phyloP scores from a whole-genome alignment of 352 stramenopile species.

The Phytophthora litchii region DNA sequence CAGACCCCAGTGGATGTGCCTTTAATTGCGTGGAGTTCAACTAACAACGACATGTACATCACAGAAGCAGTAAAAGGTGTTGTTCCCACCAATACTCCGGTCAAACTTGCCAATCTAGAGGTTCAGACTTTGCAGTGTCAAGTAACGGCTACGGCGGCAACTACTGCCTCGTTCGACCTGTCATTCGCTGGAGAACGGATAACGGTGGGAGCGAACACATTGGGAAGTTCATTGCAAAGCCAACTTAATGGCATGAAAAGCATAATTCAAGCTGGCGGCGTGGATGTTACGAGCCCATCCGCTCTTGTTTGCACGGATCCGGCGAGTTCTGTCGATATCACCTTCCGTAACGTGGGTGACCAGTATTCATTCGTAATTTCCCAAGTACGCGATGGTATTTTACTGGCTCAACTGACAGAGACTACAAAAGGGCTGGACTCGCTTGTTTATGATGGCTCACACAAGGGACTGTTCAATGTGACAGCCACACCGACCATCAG shows the following conservation, averaged over 20 bases:
- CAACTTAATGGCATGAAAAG: conserved; percentile 56
- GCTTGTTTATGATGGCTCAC: conserved; percentile 70
- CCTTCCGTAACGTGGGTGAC: conserved; percentile 57
- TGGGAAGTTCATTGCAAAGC: conserved; percentile 40
- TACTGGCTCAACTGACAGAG: conserved; percentile 53
- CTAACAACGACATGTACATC: conserved; percentile 68
- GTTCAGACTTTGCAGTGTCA: conserved; percentile 62
- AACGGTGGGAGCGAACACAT: conserved; percentile 47
- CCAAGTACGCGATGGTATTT: conserved; percentile 57
- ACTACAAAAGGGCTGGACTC: conserved; percentile 68
- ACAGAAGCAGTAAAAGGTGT: conserved; percentile 64
- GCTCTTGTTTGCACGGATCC: conserved; percentile 38
- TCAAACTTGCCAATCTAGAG: conserved; percentile 65
- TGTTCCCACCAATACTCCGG: conserved; percentile 25
- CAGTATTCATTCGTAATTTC: conserved; percentile 42
- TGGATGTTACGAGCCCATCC: conserved; percentile 51
- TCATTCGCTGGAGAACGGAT: conserved; percentile 42
- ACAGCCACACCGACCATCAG: conserved; percentile 84
- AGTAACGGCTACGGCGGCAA: conserved; percentile 36
- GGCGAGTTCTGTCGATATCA: conserved; percentile 44
- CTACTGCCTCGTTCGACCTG: conserved; percentile 56
- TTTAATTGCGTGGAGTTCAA: conserved; percentile 59
- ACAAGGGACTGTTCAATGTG: conserved; percentile 80
- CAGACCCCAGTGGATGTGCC: conserved; percentile 50
- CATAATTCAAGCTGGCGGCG: conserved; percentile 50